Conservation (phyloP, 139 green algal species). For the Chlamydomonas sp. region DNA sequence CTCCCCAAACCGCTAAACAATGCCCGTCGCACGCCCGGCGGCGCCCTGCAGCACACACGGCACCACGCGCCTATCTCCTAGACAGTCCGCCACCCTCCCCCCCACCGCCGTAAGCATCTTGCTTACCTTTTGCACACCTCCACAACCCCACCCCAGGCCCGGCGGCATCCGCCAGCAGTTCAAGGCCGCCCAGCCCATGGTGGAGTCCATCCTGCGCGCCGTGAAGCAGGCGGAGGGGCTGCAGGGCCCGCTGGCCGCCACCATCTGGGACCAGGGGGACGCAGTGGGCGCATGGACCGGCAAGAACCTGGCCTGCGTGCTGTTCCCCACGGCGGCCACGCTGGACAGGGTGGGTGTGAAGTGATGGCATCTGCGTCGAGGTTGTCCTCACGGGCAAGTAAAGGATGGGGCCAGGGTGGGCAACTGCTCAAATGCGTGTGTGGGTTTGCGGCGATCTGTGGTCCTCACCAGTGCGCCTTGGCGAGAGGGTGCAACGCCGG, state of each 20-base stretch:
- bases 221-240: constrained; percentile 65
- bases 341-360: constrained; percentile 51
- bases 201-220: constrained; percentile 77
- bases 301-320: constrained; percentile 67
- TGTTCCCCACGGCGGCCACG: constrained; percentile 83
- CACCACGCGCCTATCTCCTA: no score
- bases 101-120: not conserved
- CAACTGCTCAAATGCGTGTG: no score
- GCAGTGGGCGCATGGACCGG: constrained; percentile 79
- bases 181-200: constrained; percentile 78
- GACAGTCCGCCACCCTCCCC: not conserved
- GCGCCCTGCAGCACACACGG: no score
- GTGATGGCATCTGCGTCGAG: not conserved
- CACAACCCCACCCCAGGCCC: constrained; percentile 54
- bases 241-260: constrained; percentile 59
- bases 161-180: constrained; percentile 91
- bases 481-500: no score
- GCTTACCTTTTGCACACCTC: not conserved
- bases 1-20: no score
- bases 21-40: no score
- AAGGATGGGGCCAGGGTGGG: no score
- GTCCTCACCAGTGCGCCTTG: no score
- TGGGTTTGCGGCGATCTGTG: no score
- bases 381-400: not conserved
- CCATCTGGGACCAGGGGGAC: constrained; percentile 85